Evolutionary conservation across 345 rosid genomes (phyloP), one percentile per base, ranked within the genome.

Genomic region (Isatis tinctoria): DNA sequence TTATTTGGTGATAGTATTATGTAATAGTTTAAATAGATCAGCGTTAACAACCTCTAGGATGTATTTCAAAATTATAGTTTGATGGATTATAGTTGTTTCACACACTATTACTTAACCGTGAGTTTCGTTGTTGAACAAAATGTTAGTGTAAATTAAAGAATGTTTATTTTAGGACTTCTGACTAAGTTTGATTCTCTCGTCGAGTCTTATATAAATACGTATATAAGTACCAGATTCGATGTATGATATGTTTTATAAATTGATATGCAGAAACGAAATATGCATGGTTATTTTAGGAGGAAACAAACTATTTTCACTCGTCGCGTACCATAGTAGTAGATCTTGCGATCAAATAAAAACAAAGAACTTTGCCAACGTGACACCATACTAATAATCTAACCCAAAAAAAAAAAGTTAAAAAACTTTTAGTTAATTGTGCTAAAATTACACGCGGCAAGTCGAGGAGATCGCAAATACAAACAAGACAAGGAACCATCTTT

Each of bases 401-500:
- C 33, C 33, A 0, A 22, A 22, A 22, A 22, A 22, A 22, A 22
- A 22, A 22, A 22, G 2, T 1, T 1, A 22, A 52, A 56, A 35
- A 56, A 20, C 8, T 30, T 16, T 2, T 6, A 14, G 40, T 24
- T 41, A 53, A 32, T 28, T 20, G 36, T 11, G 32, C 0, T 24
- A 74, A 57, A 12, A 28, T 22, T 13, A 75, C 79, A 75, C 79
- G 74, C 54, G 74, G 74, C 79, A 75, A 60, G 53, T 45, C 56
- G 69, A 67, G 28, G 74, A 60, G 68, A 18, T 61, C 22, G 65
- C 74, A 69, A 69, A 68, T 32, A 61, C 33, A 44, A 74, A 60
- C 54, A 75, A 51, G 48, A 39, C 74, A 75, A 75, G 63, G 32
- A 27, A 73, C 16, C 41, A 6, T 20, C 27, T 54, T 54, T n/a